Evolutionary conservation across 192 early-diverging fungal genomes (phyloP), one percentile per base, ranked within the genome.

Genomic region (Chytriomyces sp.): DNA sequence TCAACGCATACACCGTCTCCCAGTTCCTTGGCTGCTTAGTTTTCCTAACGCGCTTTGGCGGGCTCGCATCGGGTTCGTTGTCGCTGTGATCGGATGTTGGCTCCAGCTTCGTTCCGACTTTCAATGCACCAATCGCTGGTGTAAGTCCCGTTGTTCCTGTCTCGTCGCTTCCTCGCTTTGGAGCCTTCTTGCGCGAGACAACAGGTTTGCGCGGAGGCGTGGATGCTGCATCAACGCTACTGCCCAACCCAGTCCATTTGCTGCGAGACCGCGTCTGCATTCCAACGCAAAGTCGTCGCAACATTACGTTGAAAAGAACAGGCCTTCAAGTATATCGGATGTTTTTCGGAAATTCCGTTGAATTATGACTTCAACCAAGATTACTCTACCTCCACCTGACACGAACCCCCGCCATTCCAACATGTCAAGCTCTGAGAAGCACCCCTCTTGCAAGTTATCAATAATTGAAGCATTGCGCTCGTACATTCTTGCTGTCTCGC

Each of bases 221-320:
- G 14, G 14, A n/a, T 14, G 44, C 44, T 49, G 14, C 44, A 49
- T n/a, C 44, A 49, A 49, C 44, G 44, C 1, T 49, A 14, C 22
- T 49, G 44, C 14, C 22, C 22, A 49, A 49, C 17, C 17, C 17
- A 2, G 44, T 3, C 1, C 17, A 49, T 49, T 49, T 49, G 44
- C 17, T 22, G 3, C 22, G 14, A 22, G 44, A 49, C 44, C 44
- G 44, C 44, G 44, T 49, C 22, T 49, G 44, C 44, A 49, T 49
- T 3, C 2, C 44, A 14, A 10, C 58, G 33, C 76, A 52, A 55
- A 94, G 86, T 39, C 94, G 71, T 41, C 88, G 81, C 72, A 89
- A 94, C 38, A 94, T 90, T 26, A 81, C 87, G 12, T 85, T 63
- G n/a, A n/a, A n/a, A n/a, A n/a, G n/a, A n/a, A n/a, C n/a, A n/a